phyloP scores from a whole-genome alignment of 805 yeast genomes.

The Ogataea zsoltii region DNA sequence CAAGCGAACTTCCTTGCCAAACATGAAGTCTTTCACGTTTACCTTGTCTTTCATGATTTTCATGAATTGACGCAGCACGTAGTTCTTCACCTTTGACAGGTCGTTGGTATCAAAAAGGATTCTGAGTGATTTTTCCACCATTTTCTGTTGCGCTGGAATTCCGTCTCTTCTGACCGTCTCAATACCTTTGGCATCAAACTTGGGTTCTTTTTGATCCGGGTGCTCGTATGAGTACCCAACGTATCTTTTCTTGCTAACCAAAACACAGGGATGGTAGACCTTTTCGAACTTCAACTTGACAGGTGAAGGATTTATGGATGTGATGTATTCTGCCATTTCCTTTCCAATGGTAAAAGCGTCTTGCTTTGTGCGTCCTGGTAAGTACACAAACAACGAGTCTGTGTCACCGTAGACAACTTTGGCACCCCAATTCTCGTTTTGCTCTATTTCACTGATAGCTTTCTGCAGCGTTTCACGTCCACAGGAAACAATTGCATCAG shows the following conservation, averaged over 20 bases:
- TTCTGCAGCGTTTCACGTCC: slow-evolving; percentile 81
- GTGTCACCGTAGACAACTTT: slow-evolving; percentile 97
- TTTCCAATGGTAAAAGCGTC: slow-evolving; percentile 80
- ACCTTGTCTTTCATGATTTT: slow-evolving; percentile 65
- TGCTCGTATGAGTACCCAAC: slow-evolving; percentile 81
- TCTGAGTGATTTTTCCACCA: slow-evolving; percentile 69
- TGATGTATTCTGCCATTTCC: slow-evolving; percentile 64
- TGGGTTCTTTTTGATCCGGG: slow-evolving; percentile 54
- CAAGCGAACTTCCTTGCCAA: slow-evolving; percentile 84
- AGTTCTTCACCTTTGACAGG: slow-evolving; percentile 66
- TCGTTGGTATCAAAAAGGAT: slow-evolving; percentile 72
- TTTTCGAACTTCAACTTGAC: slow-evolving; percentile 85
- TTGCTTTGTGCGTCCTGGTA: slow-evolving; percentile 75
- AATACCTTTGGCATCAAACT: slow-evolving; percentile 93
- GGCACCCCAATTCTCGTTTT: slow-evolving; percentile 68
- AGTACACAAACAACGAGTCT: slow-evolving; percentile 85
- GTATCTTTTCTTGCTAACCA: slow-evolving; percentile 85
- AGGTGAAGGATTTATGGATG: slow-evolving; percentile 75
- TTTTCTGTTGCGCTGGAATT: slow-evolving; percentile 84
- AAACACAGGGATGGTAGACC: slow-evolving; percentile 82
- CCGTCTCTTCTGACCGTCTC: slow-evolving; percentile 96
- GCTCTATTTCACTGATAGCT: slow-evolving; percentile 70
- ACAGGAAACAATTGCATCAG: slow-evolving; percentile 90
- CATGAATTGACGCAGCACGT: slow-evolving; percentile 63
- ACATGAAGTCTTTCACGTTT: slow-evolving; percentile 80